Base-by-base conservation (phyloP, 805 yeast genomes). In the Kuraishia cidri region DNA sequence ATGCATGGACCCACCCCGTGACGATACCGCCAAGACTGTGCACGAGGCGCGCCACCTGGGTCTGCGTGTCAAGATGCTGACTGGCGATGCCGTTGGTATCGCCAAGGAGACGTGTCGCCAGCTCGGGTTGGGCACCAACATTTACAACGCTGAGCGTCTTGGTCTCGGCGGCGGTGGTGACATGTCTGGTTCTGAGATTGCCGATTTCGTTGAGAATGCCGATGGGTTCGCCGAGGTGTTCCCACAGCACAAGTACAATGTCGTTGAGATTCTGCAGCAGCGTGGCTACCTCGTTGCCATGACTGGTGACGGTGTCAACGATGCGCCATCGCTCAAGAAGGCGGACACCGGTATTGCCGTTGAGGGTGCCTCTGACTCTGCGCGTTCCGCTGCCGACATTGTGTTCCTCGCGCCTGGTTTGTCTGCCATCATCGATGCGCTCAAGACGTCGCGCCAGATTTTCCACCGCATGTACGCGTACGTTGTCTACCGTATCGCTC, bases 301-400 rank as follows among this genome's bases (percentile, higher is more conserved):
- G 96, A 86, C 96, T 73, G 96, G 96, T 82, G 96, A 86, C 62
- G 96, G 96, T 84, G 95, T 86, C 61, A 86, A 86, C 74, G 96
- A 86, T 69, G 95, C 95, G 54, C 96, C 96, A 56, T 86, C 95
- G 46, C 76, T 86, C 69, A 86, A 86, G 86, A 86, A 86, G 76
- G 94, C 94, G 52, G 87, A 79, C 57, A 77, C 84, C 48, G 97
- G 97, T 80, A 87, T 87, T 72, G 96, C 97, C 57, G 95, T 86
- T 64, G 95, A 86, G 72, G 95, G 95, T 79, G 88, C 95, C 55
- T 82, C 95, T 50, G 95, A 85, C 70, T 90, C 94, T 64, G 95
- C 95, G 48, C 79, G 92, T 72, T 84, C 94, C 54, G 95, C 95
- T 66, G 88, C 95, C 55, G 95, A 85, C 70, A 85, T 85, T 66